These are phyloP conservation scores for Linnemannia exigua DNA, from an alignment of 192 early-diverging fungal genomes.

Conservation along the genomic window DNA sequence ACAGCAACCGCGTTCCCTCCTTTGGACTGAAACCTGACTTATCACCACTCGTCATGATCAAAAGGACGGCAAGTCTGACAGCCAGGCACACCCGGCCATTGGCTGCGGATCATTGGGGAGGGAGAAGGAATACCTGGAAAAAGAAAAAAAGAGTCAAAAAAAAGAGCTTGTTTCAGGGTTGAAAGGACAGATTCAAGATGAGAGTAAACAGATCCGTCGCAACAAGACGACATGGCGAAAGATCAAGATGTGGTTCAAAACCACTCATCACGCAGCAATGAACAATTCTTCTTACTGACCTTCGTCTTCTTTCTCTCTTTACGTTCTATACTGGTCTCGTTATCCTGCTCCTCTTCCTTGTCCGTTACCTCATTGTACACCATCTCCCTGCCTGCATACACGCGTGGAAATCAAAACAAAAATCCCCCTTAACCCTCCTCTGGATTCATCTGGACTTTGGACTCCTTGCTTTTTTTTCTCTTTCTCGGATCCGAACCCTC, in stretches of 20 bases:
- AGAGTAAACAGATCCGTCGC: neutral
- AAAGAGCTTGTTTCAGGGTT: neutral
- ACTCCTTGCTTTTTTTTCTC: slow-evolving; percentile 13
- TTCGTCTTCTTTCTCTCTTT: neutral
- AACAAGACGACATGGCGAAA: neutral
- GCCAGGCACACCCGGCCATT: neutral
- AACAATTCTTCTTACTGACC: slow-evolving; percentile 3
- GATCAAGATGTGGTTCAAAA: neutral
- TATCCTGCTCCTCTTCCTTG: neutral
- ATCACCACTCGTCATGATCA: neutral
- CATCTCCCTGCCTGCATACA: slow-evolving; percentile 1
- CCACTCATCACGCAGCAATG: neutral
- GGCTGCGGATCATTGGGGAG: neutral
- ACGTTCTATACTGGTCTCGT: neutral
- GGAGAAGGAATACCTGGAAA: neutral
- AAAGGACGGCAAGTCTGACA: neutral
- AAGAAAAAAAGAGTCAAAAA: neutral
- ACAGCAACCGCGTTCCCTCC: neutral
- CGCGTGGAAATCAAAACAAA: slow-evolving; percentile 4
- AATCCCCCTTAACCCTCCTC: neutral
- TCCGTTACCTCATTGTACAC: slow-evolving; percentile 11
- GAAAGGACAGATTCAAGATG: neutral
- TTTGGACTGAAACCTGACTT: slow-evolving; percentile 7
- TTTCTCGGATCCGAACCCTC: neutral
- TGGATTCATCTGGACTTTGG: neutral